These are phyloP conservation scores for Boletus albobrunnescens DNA, from an alignment of 1,284 basidiomycete species.

Conservation along the genomic window DNA sequence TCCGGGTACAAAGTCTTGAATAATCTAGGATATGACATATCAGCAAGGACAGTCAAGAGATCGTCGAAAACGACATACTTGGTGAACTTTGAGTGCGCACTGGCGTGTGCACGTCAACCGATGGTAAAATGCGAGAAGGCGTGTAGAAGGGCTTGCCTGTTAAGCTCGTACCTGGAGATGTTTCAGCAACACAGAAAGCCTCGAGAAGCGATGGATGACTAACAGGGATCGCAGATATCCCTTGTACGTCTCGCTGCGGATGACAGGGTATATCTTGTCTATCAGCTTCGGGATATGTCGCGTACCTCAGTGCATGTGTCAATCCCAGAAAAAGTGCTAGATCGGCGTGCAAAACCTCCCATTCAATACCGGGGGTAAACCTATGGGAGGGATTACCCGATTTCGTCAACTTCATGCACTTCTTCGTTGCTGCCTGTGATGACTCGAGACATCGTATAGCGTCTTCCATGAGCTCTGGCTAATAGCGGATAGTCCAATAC, in stretches of 20 bases:
- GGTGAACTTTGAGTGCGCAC: conserved; percentile 69
- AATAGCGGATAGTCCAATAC: neutral
- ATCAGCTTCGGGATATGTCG: conserved; percentile 13
- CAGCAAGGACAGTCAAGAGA: neutral
- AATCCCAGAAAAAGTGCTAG: conserved; percentile 64
- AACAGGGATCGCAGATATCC: conserved; percentile 76
- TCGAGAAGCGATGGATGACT: conserved; percentile 26
- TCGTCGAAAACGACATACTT: conserved; percentile 41
- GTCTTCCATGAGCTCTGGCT: conserved; percentile 39
- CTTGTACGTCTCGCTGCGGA: conserved; percentile 64
- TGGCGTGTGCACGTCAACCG: conserved; percentile 27
- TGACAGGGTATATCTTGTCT: neutral
- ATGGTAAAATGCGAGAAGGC: conserved; percentile 8
- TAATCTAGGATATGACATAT: conserved; percentile 40
- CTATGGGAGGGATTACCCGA: conserved; percentile 35
- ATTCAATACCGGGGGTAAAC: conserved; percentile 64
- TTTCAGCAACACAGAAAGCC: conserved; percentile 3
- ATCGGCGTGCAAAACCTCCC: conserved; percentile 70
- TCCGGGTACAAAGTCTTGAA: conserved; percentile 71
- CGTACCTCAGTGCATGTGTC: conserved; percentile 63
- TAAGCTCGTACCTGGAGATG: conserved; percentile 49
- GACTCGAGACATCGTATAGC: conserved; percentile 51
- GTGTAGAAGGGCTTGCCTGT: conserved; percentile 42
- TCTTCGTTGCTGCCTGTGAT: conserved; percentile 59
- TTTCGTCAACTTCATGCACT: conserved; percentile 49